Evolutionary conservation across 495 filamentous ascomycete species (phyloP), one percentile per base, ranked within the genome.

Genomic region (Hypoxylon trugodes): DNA sequence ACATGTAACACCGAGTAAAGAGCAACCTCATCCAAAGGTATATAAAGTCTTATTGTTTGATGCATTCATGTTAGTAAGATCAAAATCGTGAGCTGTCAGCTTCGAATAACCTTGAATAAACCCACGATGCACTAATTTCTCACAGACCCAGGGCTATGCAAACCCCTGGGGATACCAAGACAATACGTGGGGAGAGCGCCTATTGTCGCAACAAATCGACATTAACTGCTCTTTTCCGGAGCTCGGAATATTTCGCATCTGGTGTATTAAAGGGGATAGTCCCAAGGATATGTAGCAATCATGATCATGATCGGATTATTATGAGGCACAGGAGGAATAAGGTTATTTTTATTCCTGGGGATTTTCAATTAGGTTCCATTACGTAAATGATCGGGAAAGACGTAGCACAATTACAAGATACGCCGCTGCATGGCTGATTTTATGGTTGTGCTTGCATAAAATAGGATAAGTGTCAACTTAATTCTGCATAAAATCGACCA

Each of bases 101-200:
- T 32, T 46, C 8, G 4, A n/a, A 41, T 10, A 24, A n/a, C 41
- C 38, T 8, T 47, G 18, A 22, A 19, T 12, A 15, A n/a, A 18
- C 22, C 33, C 10, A 15, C 8, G 25, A 13, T 16, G 7, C 35
- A 59, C 55, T 59, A 59, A 50, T 49, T 41, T 59, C 55, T 59
- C 45, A 50, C 51, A 45, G 22, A 49, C 45, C 33, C 16, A 46
- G 45, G 55, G 55, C 55, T 59, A 41, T 59, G 55, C 43, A 48
- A 33, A 32, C 28, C 26, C 26, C n/a, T n/a, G n/a, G n/a, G 22
- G 28, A 33, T 48, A 13, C 12, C 21, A 25, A 45, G 7, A 26
- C 2, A 45, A 30, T 18, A 12, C 37, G 18, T 47, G 21, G 5
- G 12, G n/a, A n/a, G 26, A 47, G 25, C 24, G n/a, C 43, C 13